phyloP scores from a whole-genome alignment of 164 flowering plant species.

The Piper longum region DNA sequence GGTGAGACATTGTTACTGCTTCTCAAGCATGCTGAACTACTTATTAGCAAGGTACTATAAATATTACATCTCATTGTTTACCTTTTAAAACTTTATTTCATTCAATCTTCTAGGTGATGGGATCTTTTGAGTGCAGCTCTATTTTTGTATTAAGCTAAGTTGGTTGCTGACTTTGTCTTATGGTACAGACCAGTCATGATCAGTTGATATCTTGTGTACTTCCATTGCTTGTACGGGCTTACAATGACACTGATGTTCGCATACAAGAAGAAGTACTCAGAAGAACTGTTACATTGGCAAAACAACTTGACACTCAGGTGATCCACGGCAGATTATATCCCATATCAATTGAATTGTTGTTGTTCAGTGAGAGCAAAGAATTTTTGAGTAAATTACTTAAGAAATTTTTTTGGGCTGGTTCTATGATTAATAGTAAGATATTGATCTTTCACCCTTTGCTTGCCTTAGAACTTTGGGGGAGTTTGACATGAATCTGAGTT shows the following conservation, averaged over 20 bases:
- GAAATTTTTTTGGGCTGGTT: too few relatives aligned
- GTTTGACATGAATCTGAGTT: too few relatives aligned
- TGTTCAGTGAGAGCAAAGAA: too few relatives aligned
- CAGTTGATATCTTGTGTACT: slow-evolving; percentile 61
- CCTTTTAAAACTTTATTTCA: not conserved
- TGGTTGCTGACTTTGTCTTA: not conserved
- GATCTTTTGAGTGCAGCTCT: too few relatives aligned
- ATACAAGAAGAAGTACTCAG: slow-evolving; percentile 89
- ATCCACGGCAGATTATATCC: not conserved
- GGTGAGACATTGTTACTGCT: slow-evolving; percentile 90
- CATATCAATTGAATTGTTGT: not conserved
- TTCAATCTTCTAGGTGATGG: not conserved
- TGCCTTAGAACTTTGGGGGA: too few relatives aligned
- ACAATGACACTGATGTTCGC: slow-evolving; percentile 84
- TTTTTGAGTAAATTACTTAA: too few relatives aligned
- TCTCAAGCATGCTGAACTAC: slow-evolving; percentile 90
- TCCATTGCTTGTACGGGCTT: slow-evolving; percentile 88
- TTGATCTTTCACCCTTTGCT: too few relatives aligned
- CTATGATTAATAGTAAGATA: too few relatives aligned
- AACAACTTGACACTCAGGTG: slow-evolving; percentile 80
- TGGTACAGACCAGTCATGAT: slow-evolving; percentile 65
- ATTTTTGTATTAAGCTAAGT: too few relatives aligned
- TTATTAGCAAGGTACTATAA: slow-evolving; percentile 67
- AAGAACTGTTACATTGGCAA: slow-evolving; percentile 57
- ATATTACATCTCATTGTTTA: not conserved